phyloP scores from a whole-genome alignment of 805 yeast species.

The Schwanniomyces occidentalis region DNA sequence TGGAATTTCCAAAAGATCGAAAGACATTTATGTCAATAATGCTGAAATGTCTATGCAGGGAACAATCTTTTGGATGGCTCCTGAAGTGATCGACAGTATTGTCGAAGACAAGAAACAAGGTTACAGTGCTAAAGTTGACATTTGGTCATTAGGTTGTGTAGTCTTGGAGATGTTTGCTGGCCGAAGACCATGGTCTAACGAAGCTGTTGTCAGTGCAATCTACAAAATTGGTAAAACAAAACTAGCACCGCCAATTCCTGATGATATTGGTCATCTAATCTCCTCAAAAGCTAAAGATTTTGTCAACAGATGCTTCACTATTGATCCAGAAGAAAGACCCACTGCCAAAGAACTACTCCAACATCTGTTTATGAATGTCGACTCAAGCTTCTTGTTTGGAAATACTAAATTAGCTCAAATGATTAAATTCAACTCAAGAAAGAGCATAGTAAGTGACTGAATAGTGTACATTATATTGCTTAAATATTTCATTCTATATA shows the following conservation, averaged over 20 bases:
- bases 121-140: constrained; percentile 95
- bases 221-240: constrained; percentile 83
- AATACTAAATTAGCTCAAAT: constrained; percentile 56
- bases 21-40: constrained; percentile 82
- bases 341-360: constrained; percentile 68
- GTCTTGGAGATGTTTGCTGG: constrained; percentile 98
- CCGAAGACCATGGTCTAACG: constrained; percentile 94
- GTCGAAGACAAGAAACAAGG: constrained; percentile 78
- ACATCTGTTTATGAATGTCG: constrained; percentile 51
- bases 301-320: constrained; percentile 68
- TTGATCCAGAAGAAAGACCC: constrained; percentile 82
- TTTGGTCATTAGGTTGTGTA: constrained; percentile 98
- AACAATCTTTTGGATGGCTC: constrained; percentile 99
- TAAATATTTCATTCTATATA: constrained; percentile 6
- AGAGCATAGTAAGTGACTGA: constrained; percentile 7
- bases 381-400: constrained; percentile 47
- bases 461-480: constrained; percentile 4
- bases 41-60: constrained; percentile 99
- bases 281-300: constrained; percentile 68
- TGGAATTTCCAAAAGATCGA: constrained; percentile 82
- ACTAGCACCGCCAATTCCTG: constrained; percentile 94
- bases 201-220: constrained; percentile 93
- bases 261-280: constrained; percentile 70
- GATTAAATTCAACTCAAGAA: constrained; percentile 40
- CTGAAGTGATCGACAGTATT: constrained; percentile 90